These are phyloP conservation scores for Tolypocladium pustulatum DNA, from an alignment of 2,329 filamentous ascomycete species.

Conservation along the genomic window DNA sequence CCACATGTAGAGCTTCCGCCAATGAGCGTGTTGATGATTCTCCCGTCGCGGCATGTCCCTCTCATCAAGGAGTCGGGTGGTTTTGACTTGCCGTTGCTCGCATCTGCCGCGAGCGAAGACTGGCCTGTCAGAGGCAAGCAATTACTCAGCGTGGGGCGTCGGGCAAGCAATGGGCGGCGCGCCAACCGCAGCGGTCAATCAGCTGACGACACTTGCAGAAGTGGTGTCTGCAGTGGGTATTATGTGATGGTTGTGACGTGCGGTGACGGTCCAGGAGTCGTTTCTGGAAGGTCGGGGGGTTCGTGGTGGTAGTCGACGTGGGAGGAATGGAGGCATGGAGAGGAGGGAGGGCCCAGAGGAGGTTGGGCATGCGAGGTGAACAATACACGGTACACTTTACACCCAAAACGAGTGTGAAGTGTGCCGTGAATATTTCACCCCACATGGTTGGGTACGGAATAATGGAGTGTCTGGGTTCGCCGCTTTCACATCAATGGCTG, in stretches of 20 bases:
- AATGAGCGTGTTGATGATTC: conserved; percentile 6
- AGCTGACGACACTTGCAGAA: neutral
- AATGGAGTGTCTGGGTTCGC: too few species aligned
- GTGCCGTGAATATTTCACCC: too few species aligned
- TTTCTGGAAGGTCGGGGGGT: neutral
- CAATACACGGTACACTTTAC: too few species aligned
- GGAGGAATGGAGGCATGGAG: neutral
- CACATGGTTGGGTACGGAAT: too few species aligned
- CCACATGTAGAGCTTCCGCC: neutral
- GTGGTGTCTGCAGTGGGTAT: neutral
- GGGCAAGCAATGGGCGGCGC: neutral
- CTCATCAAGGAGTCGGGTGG: neutral
- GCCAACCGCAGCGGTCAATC: neutral
- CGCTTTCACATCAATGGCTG: neutral
- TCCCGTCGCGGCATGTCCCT: neutral
- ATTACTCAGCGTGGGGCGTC: conserved; percentile 22
- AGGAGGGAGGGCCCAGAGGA: neutral
- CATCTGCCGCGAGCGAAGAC: conserved; percentile 1
- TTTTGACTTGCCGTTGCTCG: neutral
- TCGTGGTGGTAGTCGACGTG: neutral
- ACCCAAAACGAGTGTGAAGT: too few species aligned
- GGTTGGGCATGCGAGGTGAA: too few species aligned
- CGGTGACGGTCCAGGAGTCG: neutral
- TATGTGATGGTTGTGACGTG: neutral
- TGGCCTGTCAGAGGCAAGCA: conserved; percentile 20